These are phyloP conservation scores for Peronosclerospora sorghi DNA, from an alignment of 352 stramenopile species.

Conservation along the genomic window DNA sequence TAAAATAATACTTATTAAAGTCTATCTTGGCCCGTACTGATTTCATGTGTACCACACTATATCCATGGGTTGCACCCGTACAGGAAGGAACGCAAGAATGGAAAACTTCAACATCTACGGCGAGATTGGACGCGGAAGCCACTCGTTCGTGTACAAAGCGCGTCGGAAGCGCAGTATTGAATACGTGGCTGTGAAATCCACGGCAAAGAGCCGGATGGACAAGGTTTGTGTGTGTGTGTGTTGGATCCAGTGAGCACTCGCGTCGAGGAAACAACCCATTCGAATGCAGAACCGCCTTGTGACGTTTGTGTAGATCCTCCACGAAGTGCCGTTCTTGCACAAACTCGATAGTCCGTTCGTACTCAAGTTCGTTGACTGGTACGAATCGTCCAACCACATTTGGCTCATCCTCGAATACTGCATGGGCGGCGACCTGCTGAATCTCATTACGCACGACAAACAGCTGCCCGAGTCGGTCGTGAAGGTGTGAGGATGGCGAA, in stretches of 20 bases:
- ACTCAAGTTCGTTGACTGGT: conserved; percentile 92
- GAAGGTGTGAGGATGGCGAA: conserved; percentile 22
- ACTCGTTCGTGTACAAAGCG: conserved; percentile 90
- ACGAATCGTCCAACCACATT: conserved; percentile 92
- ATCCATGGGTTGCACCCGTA: conserved; percentile 1
- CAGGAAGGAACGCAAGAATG: conserved; percentile 32
- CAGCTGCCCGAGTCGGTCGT: conserved; percentile 70
- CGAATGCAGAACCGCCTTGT: not conserved
- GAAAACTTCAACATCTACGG: conserved; percentile 94
- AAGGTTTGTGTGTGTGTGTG: conserved; percentile 41
- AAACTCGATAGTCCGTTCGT: conserved; percentile 78
- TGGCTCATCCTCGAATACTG: conserved; percentile 93
- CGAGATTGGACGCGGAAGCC: conserved; percentile 84
- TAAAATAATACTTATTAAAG: no score
- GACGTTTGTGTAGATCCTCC: conserved; percentile 51
- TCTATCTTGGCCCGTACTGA: no score
- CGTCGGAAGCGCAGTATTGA: conserved; percentile 87
- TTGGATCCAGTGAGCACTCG: not conserved
- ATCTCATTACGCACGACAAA: conserved; percentile 84
- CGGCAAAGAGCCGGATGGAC: conserved; percentile 86
- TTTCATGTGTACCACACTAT: conserved; percentile 17
- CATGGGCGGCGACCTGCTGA: conserved; percentile 85
- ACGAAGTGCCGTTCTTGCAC: conserved; percentile 84
- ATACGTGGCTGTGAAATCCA: conserved; percentile 90
- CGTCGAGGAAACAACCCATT: not conserved